These are phyloP conservation scores for Prunus padus DNA, from an alignment of 306 rosid genomes.

Conservation along the genomic window DNA sequence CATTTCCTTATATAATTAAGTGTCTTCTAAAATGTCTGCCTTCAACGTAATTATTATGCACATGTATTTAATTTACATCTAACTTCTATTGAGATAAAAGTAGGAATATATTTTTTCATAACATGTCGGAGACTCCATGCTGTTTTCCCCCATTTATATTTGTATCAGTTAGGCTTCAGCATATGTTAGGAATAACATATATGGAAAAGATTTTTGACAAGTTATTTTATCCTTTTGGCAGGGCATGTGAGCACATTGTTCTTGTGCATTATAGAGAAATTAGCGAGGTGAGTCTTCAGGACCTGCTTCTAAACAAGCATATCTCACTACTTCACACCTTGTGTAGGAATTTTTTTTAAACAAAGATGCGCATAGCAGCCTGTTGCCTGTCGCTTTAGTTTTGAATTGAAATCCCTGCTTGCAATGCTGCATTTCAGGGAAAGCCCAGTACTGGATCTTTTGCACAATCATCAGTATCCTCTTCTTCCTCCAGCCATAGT, in stretches of 20 bases:
- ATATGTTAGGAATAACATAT: not conserved
- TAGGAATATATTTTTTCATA: not conserved
- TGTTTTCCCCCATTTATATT: not conserved
- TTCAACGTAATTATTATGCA: not conserved
- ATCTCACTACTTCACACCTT: conserved; percentile 1
- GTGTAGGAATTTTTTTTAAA: not conserved
- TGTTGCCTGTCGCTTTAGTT: conserved; percentile 8
- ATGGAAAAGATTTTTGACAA: conserved; percentile 10
- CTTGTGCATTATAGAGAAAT: conserved; percentile 93
- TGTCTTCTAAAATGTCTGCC: conserved; percentile 10
- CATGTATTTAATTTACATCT: not conserved
- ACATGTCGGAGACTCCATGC: not conserved
- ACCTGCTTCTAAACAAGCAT: conserved; percentile 23
- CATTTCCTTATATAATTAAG: conserved; percentile 18
- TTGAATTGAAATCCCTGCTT: conserved; percentile 21
- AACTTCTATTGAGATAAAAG: not conserved
- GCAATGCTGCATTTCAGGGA: conserved; percentile 53
- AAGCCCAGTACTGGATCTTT: conserved; percentile 45
- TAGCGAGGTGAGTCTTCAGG: conserved; percentile 60
- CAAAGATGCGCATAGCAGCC: conserved; percentile 11
- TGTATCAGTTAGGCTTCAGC: not conserved
- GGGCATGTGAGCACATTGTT: conserved; percentile 88
- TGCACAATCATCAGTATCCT: conserved; percentile 51
- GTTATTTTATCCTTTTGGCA: conserved; percentile 39
- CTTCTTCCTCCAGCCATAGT: conserved; percentile 47